A percentile compares a stretch with the other conserved stretches of the same genome.
phyloP scores from a whole-genome alignment of 345 rosid genomes.

The Theobroma cacao region DNA sequence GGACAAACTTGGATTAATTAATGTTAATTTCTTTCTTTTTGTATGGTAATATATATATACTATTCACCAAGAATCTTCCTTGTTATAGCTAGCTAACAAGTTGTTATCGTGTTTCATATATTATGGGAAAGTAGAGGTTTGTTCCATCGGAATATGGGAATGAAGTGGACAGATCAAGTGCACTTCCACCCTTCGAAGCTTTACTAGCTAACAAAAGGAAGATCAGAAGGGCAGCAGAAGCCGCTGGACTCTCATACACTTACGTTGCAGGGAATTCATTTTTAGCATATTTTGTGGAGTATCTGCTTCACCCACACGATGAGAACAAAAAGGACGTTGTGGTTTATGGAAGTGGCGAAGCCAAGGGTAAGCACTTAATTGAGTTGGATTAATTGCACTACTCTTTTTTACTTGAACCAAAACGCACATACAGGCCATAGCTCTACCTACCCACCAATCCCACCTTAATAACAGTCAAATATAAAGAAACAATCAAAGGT shows the following conservation, averaged over 20 bases:
- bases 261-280: conserved; percentile 28
- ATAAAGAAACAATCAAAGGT: too few relatives aligned
- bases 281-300: conserved; percentile 28
- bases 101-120: neutral
- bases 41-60: neutral
- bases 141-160: conserved; percentile 41
- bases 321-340: conserved; percentile 4
- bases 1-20: too few relatives aligned
- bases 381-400: too few relatives aligned
- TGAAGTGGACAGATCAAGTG: conserved; percentile 29
- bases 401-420: too few relatives aligned
- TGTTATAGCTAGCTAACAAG: neutral
- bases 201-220: conserved; percentile 29
- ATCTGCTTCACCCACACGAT: neutral
- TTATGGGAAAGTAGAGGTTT: conserved; percentile 28
- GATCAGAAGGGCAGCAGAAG: conserved; percentile 39
- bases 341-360: conserved; percentile 36
- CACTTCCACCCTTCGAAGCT: conserved; percentile 37
- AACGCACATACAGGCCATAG: too few relatives aligned
- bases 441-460: too few relatives aligned
- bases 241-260: conserved; percentile 36
- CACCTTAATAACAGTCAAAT: neutral
- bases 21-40: neutral
- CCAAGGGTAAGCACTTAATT: conserved; percentile 20
- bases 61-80: too few relatives aligned